Conservation (phyloP, 345 rosid genomes). For the Aquilaria yunnanensis region DNA sequence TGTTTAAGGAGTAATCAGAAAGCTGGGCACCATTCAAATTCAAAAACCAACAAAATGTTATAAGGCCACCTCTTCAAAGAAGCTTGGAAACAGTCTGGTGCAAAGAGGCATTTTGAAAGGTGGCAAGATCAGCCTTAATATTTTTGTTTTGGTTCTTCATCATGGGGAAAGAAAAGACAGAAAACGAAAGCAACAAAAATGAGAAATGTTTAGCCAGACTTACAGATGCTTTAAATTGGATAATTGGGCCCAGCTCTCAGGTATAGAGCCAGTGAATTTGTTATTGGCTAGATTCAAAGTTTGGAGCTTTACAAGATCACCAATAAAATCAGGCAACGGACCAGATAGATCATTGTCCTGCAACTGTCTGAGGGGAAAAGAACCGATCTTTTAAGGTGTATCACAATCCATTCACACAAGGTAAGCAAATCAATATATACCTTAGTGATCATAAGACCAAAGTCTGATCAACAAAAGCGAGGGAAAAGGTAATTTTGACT, state of each 20-base stretch:
- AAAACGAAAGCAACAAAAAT: conserved; percentile 1
- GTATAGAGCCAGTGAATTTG: conserved; percentile 72
- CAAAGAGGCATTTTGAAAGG: background rate
- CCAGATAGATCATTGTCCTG: conserved; percentile 75
- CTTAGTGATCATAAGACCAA: background rate
- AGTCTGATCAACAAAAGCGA: background rate
- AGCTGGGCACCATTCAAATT: too few relatives aligned
- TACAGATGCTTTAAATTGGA: conserved; percentile 66
- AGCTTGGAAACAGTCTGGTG: background rate
- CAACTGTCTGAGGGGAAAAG: conserved; percentile 46
- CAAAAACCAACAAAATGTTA: background rate
- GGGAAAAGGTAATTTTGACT: background rate
- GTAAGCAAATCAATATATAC: background rate
- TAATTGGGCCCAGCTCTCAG: conserved; percentile 57
- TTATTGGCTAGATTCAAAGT: conserved; percentile 71
- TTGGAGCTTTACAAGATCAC: conserved; percentile 50
- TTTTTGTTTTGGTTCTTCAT: background rate
- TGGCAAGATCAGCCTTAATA: conserved; percentile 1
- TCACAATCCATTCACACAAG: background rate
- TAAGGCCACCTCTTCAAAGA: background rate
- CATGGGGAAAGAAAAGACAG: background rate
- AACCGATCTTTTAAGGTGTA: background rate
- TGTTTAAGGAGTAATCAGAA: too few relatives aligned
- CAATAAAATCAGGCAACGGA: conserved; percentile 61
- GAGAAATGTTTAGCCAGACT: conserved; percentile 11